Base-by-base conservation (phyloP, 805 yeast species). In the Saccharomycopsis lassenensis region DNA sequence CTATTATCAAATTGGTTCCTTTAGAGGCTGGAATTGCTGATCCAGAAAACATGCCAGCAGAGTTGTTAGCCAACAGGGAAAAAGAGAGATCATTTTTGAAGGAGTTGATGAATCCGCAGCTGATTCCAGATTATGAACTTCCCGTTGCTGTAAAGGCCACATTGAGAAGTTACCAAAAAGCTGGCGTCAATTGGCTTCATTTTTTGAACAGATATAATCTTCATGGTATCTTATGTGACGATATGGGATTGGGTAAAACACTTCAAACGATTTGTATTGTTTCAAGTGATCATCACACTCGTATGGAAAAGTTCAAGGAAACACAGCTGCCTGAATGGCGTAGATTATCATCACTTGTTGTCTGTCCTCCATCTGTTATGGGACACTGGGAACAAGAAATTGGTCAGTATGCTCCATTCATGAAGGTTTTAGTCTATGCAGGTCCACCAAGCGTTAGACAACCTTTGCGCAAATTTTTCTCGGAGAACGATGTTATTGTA, bases 341-440 rank as follows among this genome's bases (percentile, higher is more conserved):
- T 42, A 77, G 71, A 22, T 63, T 91, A 17, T 94, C 97, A 1
- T 74, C 95, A 0, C 61, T 91, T 46, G 76, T 91, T 33, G 71
- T 91, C 12, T 91, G 98, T 61, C 99, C 99, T 1, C 96, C 99
- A 0, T 85, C 97, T 1, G 70, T 91, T 48, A 87, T 96, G 2
- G 98, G 99, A 16, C 99, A 91, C 58, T 91, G 99, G 99, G 94
- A 85, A 54, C 95, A 85, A 54, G 99, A 91, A 57, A 65, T 91
- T 46, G 71, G 74, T 43, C 86, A 82, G 44, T 91, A 86, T 55
- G 82, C 96, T 0, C 95, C 97, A 29, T 80, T 81, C 46, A 63
- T 91, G 60, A 75, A 71, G 29, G 81, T 84, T 4, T 54, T 83
- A 19, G 91, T 85, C 2, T 89, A 89, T 57, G 95, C 93, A 15